Evolutionary conservation across 306 rosid species (phyloP).

Genomic region (Pyrus communis): DNA sequence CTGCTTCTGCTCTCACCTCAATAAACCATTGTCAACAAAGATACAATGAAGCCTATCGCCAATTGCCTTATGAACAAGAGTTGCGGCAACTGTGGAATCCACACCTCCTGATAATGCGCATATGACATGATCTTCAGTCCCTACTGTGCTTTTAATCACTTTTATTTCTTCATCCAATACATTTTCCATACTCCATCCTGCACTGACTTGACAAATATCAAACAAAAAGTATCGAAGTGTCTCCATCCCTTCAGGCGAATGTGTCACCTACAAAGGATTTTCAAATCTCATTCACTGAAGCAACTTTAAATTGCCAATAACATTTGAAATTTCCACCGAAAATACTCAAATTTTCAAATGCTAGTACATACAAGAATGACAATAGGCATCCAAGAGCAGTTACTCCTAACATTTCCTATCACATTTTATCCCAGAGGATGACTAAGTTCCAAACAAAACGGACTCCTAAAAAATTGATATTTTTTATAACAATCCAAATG

Average conservation of each 20-base stretch:
- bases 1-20: constrained; percentile 43
- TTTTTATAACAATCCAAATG: background rate
- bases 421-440: background rate
- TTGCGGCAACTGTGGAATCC: constrained; percentile 95
- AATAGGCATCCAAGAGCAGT: background rate
- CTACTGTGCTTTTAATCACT: constrained; percentile 52
- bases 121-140: constrained; percentile 63
- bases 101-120: constrained; percentile 97
- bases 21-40: constrained; percentile 89
- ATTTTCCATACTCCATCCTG: constrained; percentile 87
- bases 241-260: constrained; percentile 86
- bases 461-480: background rate
- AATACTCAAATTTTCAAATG: background rate
- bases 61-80: constrained; percentile 86
- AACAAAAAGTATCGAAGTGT: constrained; percentile 58
- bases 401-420: background rate
- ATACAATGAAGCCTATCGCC: constrained; percentile 92
- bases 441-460: background rate
- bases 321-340: background rate
- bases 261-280: constrained; percentile 63
- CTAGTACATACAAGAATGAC: background rate
- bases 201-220: constrained; percentile 59
- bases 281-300: constrained; percentile 3
- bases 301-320: background rate
- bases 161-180: constrained; percentile 76